These are phyloP conservation scores for Tetrapisispora namnaoensis DNA, from an alignment of 805 yeast genomes.

Conservation along the genomic window DNA sequence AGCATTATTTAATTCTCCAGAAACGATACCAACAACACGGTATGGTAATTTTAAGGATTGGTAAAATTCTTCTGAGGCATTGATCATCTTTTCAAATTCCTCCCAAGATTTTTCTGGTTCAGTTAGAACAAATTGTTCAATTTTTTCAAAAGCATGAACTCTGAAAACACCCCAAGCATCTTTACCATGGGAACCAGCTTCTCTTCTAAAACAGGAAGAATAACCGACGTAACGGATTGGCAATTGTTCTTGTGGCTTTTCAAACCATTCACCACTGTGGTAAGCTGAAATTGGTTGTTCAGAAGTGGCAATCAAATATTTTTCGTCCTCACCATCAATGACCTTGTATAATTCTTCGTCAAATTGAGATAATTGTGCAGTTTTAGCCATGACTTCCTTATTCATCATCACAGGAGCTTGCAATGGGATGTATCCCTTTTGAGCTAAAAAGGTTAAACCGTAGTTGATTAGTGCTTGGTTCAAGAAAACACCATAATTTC, in stretches of 20 bases:
- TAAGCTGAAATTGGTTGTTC: constrained; percentile 98
- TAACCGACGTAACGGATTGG: constrained; percentile 97
- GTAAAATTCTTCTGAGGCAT: constrained; percentile 83
- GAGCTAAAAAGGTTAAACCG: constrained; percentile 76
- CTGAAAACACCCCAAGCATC: constrained; percentile 99
- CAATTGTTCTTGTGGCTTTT: constrained; percentile 90
- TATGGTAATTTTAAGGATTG: constrained; percentile 86
- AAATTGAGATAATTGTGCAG: constrained; percentile 95
- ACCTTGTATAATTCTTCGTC: constrained; percentile 98
- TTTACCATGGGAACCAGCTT: constrained; percentile 98
- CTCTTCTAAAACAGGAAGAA: constrained; percentile 98
- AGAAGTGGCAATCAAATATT: constrained; percentile 94
- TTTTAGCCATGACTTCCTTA: constrained; percentile 98
- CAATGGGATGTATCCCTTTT: constrained; percentile 74
- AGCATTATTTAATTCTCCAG: constrained; percentile 97
- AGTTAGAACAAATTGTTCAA: constrained; percentile 90
- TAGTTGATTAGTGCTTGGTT: constrained; percentile 97
- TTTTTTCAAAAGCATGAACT: constrained; percentile 96
- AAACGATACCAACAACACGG: constrained; percentile 95
- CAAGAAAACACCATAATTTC: constrained; percentile 91
- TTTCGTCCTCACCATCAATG: constrained; percentile 93
- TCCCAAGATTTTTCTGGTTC: constrained; percentile 98
- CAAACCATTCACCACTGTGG: constrained; percentile 97
- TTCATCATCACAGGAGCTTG: constrained; percentile 99
- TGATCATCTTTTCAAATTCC: constrained; percentile 95